These are phyloP conservation scores for Venturia oleaginea DNA, from an alignment of 2,329 filamentous ascomycete genomes.

Conservation along the genomic window DNA sequence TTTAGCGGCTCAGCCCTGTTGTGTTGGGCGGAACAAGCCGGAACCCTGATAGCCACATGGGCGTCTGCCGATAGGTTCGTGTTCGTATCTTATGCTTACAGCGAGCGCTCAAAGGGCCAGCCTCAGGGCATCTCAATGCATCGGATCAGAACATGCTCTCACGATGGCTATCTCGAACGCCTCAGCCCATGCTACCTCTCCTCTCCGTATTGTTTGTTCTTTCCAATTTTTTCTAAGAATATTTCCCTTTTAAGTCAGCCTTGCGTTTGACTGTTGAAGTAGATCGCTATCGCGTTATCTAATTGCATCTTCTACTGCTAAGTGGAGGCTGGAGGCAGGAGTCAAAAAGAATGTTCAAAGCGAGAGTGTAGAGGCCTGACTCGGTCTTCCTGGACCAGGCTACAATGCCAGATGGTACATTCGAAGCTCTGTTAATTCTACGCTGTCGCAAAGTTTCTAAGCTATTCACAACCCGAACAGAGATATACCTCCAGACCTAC, in stretches of 20 bases:
- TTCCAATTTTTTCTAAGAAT: neutral
- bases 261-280: neutral
- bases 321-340: neutral
- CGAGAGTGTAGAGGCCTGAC: constrained; percentile 31
- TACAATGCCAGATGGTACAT: constrained; percentile 29
- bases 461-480: neutral
- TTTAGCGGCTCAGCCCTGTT: neutral
- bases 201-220: neutral
- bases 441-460: neutral
- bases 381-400: constrained; percentile 30
- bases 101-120: neutral
- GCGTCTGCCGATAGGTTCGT: neutral
- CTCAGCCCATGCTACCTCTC: neutral
- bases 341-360: constrained; percentile 19
- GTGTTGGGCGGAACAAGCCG: neutral
- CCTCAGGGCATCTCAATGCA: neutral
- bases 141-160: neutral
- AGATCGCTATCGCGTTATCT: neutral
- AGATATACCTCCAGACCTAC: constrained; percentile 26
- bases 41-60: neutral
- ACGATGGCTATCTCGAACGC: neutral
- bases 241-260: neutral
- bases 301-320: neutral
- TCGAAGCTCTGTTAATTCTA: constrained; percentile 25
- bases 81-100: neutral